Percentiles rank a stretch among this genome's conserved stretches.
phyloP scores from a whole-genome alignment of 306 rosid species.

The Ziziphus jujuba region DNA sequence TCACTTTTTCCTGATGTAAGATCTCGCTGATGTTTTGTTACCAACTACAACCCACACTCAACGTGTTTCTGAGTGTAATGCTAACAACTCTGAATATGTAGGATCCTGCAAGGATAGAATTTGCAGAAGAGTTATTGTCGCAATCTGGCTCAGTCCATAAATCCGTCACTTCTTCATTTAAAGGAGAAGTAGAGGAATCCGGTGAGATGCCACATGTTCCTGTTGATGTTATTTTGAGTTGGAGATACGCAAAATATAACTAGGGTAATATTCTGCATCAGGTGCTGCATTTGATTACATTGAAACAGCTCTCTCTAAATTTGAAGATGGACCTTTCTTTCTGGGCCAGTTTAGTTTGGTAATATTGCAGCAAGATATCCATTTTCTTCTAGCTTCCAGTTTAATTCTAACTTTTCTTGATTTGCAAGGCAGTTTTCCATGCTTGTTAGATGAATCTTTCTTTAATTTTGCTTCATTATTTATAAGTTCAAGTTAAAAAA shows the following conservation, averaged over 20 bases:
- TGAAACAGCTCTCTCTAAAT: constrained; percentile 70
- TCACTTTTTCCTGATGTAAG: constrained; percentile 69
- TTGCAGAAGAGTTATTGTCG: constrained; percentile 69
- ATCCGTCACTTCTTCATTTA: constrained; percentile 50
- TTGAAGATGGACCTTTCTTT: constrained; percentile 75
- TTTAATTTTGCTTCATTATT: not conserved
- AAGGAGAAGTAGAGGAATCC: constrained; percentile 53
- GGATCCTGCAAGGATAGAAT: constrained; percentile 58
- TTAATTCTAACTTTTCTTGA: not conserved
- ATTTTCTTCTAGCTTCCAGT: not conserved
- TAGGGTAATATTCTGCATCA: constrained; percentile 38
- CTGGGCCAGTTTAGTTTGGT: constrained; percentile 84
- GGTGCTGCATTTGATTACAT: constrained; percentile 64
- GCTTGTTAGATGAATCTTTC: too few species aligned
- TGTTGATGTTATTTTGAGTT: too few species aligned
- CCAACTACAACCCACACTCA: constrained; percentile 4
- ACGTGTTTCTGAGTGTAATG: too few species aligned
- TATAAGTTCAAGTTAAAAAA: not conserved
- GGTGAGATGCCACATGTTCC: constrained; percentile 42
- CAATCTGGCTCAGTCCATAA: constrained; percentile 53
- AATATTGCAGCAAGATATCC: too few species aligned
- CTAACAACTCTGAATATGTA: constrained; percentile 14
- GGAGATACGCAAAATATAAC: too few species aligned
- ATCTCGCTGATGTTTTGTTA: not conserved
- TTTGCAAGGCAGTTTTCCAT: too few species aligned